Evolutionary conservation across 352 stramenopile species (phyloP), one percentile per base, ranked within the genome.

Genomic region (Phytophthora cactorum): DNA sequence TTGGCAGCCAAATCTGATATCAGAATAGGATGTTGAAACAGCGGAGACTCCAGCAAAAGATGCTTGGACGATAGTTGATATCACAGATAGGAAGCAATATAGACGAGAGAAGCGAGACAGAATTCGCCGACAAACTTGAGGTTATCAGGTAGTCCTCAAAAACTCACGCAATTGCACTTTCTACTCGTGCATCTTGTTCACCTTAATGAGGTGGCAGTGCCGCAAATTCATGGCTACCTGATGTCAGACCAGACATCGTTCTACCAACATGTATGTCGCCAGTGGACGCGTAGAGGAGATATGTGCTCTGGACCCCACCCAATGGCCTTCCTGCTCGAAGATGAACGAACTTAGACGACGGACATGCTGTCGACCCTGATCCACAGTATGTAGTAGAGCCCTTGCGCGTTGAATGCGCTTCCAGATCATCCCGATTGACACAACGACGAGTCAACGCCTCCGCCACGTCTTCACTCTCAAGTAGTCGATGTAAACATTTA

Each of bases 331-430:
- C 54, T 5, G 56, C 56, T 14, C 68, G 25, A 0, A 72, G 27
- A 59, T 76, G 41, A 8, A 72, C 56, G 5, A 63, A 32, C 10
- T 41, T 63, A 4, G 57, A 68, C 11, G 63, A 69, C 8, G 52
- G 67, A 38, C 63, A 70, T 34, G 63, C 62, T 11, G 63, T 79
- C 1, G 62, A 71, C 3, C 61, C 61, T 1, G 66, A 75, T 10
- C 54, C 14, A 54, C 44, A 57, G 28, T 63, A 74, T 0, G 66
- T 73, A 44, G 62, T 43, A 10, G 71, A 50, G 1, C 71, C 72
- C 63, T 79, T 75, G 3, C 66, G 52, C 28, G 72, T 55, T 5
- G 55, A 78, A 45, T 81, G 74, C 0, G 60, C 68, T 0, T 60
- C 63, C 10, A 77, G 22, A 31, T 73, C 55, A 22, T 54, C 32